A percentile compares a stretch with the other conserved stretches of the same genome.
Evolutionary conservation across 306 rosid species (phyloP).

Genomic region (Rosa persica): DNA sequence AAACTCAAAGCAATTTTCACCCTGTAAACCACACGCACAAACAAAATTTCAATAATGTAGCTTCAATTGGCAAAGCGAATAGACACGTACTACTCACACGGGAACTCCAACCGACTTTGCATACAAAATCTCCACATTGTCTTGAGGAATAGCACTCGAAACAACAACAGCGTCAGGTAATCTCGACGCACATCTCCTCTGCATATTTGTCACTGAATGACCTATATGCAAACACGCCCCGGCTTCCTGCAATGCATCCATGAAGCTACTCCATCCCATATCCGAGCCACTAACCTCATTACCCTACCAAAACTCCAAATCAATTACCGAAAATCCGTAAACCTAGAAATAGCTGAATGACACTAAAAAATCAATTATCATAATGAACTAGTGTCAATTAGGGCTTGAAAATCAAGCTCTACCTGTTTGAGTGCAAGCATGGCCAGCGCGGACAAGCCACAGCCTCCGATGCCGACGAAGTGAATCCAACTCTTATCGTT

Average conservation of each 20-base stretch:
- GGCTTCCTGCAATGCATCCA: slow-evolving; percentile 29
- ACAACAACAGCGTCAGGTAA: slow-evolving; percentile 26
- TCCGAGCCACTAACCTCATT: slow-evolving; percentile 40
- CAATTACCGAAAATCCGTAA: no score
- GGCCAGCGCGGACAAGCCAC: slow-evolving; percentile 38
- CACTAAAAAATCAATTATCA: no score
- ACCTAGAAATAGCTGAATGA: background rate
- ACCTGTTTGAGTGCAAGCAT: no score
- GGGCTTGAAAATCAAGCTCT: no score
- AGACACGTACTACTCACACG: slow-evolving; percentile 20
- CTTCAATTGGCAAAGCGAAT: background rate
- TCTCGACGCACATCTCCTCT: background rate
- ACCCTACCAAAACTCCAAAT: slow-evolving; percentile 22
- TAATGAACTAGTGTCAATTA: no score
- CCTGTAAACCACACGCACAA: background rate
- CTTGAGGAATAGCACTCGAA: slow-evolving; percentile 35
- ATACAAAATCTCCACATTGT: slow-evolving; percentile 30
- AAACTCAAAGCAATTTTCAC: background rate
- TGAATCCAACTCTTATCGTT: slow-evolving; percentile 28
- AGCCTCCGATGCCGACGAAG: slow-evolving; percentile 42
- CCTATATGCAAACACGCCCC: slow-evolving; percentile 28
- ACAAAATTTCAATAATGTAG: background rate
- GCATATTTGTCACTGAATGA: slow-evolving; percentile 29
- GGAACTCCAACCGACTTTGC: slow-evolving; percentile 34
- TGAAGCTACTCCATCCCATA: slow-evolving; percentile 32